These are phyloP conservation scores for Teratosphaeria zuluensis DNA, from an alignment of 2,329 filamentous ascomycete genomes.

Conservation along the genomic window DNA sequence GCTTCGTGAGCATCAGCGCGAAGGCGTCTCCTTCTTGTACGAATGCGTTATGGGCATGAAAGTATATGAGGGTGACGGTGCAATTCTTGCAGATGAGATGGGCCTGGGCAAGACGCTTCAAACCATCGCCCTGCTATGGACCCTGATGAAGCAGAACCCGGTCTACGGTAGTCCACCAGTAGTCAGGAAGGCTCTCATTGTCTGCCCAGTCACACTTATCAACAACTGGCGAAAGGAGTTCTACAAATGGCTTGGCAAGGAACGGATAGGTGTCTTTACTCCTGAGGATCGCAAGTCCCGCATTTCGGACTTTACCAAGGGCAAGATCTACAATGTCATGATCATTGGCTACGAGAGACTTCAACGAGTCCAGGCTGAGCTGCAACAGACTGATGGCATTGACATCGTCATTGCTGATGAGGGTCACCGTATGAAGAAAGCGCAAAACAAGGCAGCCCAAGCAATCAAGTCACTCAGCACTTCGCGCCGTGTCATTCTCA, in stretches of 20 bases:
- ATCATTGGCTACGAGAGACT: conserved; percentile 66
- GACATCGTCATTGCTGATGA: conserved; percentile 65
- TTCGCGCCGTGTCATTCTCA: conserved; percentile 51
- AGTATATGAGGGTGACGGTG: conserved; percentile 55
- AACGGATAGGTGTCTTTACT: conserved; percentile 59
- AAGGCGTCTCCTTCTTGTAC: conserved; percentile 62
- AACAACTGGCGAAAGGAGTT: conserved; percentile 67
- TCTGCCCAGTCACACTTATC: conserved; percentile 63
- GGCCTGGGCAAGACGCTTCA: conserved; percentile 65
- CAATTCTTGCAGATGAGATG: conserved; percentile 67
- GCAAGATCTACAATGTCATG: conserved; percentile 59
- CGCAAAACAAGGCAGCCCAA: conserved; percentile 57
- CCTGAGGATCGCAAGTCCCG: conserved; percentile 50
- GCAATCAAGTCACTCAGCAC: conserved; percentile 57
- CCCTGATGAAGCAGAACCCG: conserved; percentile 61
- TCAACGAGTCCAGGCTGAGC: conserved; percentile 53
- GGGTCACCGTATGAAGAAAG: conserved; percentile 57
- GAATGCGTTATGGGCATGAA: conserved; percentile 69
- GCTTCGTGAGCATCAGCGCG: conserved; percentile 57
- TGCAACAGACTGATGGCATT: conserved; percentile 52
- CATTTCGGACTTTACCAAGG: conserved; percentile 59
- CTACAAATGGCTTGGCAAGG: conserved; percentile 62
- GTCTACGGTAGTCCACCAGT: conserved; percentile 50
- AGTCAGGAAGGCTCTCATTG: conserved; percentile 61
- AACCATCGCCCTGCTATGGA: conserved; percentile 63